phyloP scores from a whole-genome alignment of 163 green algal genomes.

The Volvox carteri region DNA sequence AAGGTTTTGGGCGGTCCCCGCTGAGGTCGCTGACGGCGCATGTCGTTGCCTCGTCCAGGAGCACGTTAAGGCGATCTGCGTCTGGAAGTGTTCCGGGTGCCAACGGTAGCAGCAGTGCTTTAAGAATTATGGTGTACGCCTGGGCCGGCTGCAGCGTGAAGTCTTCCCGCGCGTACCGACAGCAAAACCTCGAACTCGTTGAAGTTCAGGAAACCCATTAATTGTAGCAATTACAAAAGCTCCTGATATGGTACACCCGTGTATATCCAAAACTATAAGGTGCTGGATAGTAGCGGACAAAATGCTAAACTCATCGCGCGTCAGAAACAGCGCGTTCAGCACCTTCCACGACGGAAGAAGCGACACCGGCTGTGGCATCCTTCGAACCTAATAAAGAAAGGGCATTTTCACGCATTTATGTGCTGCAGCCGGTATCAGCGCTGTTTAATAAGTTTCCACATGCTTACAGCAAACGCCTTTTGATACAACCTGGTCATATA shows the following conservation, averaged over 20 bases:
- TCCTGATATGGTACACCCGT: not conserved
- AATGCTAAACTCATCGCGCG: not conserved
- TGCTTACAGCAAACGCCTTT: too few species aligned
- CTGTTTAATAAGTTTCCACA: too few species aligned
- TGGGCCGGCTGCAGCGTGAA: not conserved
- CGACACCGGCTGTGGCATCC: not conserved
- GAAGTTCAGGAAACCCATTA: not conserved
- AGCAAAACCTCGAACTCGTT: not conserved
- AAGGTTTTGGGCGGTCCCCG: not conserved
- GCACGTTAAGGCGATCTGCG: too few species aligned
- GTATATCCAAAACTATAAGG: not conserved
- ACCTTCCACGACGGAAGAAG: not conserved
- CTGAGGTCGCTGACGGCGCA: not conserved
- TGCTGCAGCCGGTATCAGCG: too few species aligned
- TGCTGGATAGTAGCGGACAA: not conserved
- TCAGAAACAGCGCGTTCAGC: not conserved
- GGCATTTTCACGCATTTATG: too few species aligned
- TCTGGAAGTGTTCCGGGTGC: too few species aligned
- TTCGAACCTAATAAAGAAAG: too few species aligned
- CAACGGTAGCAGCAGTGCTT: too few species aligned
- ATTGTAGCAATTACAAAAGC: not conserved
- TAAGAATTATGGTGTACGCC: too few species aligned
- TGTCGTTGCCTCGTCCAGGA: not conserved
- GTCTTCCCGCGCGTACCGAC: not conserved
- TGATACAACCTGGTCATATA: too few species aligned